Base-by-base conservation (phyloP, 108 stramenopile genomes). In the Skeletonema costatum region DNA sequence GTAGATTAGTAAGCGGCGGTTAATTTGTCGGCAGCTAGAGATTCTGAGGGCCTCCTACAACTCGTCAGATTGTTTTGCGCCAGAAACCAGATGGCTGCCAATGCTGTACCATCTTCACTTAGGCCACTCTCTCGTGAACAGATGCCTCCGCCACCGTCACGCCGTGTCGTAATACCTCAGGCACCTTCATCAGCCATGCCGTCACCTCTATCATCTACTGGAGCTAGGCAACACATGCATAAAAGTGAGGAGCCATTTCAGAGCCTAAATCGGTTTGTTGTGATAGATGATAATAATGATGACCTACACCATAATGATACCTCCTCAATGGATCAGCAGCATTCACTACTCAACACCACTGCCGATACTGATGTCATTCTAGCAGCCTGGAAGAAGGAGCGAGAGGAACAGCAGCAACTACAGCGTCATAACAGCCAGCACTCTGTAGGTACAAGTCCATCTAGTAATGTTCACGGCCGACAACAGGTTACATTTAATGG, bases 111-210 rank as follows among this genome's bases (percentile, higher is more conserved):
- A 56, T 56, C 53, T 25, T 56, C 53, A 21, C 4, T 25, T 29
- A 25, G 53, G 53, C 53, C 53, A 56, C 53, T 29, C 21, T 56
- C 53, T 56, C 53, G 53, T 21, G 53, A 56, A 56, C 53, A 56
- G 53, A 56, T 56, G 53, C 53, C 53, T 56, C 53, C 53, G 7
- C 53, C 53, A 25, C 21, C 53, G 16, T 56, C 53, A 10, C 53
- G 53, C 25, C 53, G 53, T 10, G 25, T 29, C 25, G 19, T 25
- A n/a, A 56, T 56, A 56, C 53, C 53, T 10, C 53, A 56, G 7
- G 53, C 53, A 21, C 25, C 53, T 25, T 4, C 2, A 2, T 1
- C 19, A 25, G n/a, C 25, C 19, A 51, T 21, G 50, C 2, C n/a
- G 5, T 12, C n/a, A 7, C 4, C 50, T 51, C 1, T 17, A 6